A percentile compares a stretch with the other conserved stretches of the same genome.
These are phyloP conservation scores for Starmerella sirachaensis DNA, from an alignment of 805 yeast species.

Conservation along the genomic window DNA sequence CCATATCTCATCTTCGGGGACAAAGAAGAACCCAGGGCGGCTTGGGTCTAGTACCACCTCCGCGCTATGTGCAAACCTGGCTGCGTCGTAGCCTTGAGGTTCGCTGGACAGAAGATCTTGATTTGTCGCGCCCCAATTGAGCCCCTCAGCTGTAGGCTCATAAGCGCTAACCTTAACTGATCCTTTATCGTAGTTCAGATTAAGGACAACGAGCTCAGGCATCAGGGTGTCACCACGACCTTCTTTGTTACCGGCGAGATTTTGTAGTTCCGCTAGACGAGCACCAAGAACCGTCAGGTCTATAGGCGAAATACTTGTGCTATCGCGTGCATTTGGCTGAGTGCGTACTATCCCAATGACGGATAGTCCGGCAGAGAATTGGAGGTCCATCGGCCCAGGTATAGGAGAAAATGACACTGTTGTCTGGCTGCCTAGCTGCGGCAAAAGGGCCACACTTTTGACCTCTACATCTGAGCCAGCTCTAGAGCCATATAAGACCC, in stretches of 20 bases:
- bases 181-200: conserved; percentile 70
- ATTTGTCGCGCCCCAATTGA: conserved; percentile 63
- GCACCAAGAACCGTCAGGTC: conserved; percentile 54
- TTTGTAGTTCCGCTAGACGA: conserved; percentile 33
- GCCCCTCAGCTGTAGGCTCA: conserved; percentile 50
- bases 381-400: conserved; percentile 24
- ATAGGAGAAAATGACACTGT: conserved; percentile 48
- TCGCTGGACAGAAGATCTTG: conserved; percentile 41
- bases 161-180: conserved; percentile 66
- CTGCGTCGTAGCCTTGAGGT: conserved; percentile 49
- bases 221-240: too few relatives aligned
- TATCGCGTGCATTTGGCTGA: conserved; percentile 50
- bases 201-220: conserved; percentile 37
- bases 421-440: conserved; percentile 63
- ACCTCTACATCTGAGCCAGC: neutral
- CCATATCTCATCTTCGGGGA: conserved; percentile 80
- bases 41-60: conserved; percentile 65
- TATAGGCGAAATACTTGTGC: conserved; percentile 42
- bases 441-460: conserved; percentile 10
- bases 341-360: conserved; percentile 94
- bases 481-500: conserved; percentile 51
- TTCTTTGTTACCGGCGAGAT: too few relatives aligned
- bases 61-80: conserved; percentile 35
- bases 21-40: conserved; percentile 69
- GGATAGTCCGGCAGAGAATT: conserved; percentile 46